These are phyloP conservation scores for Boletales sp. DNA, from an alignment of 768 basidiomycete genomes.

Conservation along the genomic window DNA sequence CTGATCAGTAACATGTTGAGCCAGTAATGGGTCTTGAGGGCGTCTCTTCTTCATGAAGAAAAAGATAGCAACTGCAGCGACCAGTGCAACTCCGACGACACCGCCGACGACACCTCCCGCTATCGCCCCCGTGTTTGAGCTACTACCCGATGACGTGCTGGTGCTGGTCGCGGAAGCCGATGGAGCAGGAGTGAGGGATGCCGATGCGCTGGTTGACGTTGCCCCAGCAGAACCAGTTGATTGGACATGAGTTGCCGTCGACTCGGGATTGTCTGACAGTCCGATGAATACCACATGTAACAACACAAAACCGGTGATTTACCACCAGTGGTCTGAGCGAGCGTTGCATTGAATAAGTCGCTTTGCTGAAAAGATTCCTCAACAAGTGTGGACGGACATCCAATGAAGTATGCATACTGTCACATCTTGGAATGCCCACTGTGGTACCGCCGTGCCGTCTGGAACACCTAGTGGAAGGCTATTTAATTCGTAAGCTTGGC, in stretches of 20 bases:
- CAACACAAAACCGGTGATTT: not conserved
- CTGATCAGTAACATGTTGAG: not conserved
- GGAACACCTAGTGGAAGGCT: constrained; percentile 53
- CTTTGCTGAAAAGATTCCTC: constrained; percentile 24
- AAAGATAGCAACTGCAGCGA: constrained; percentile 40
- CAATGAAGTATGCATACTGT: constrained; percentile 29
- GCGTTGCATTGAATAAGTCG: constrained; percentile 37
- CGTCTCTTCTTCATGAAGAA: constrained; percentile 31
- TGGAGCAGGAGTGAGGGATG: constrained; percentile 13
- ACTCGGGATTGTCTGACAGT: constrained; percentile 40
- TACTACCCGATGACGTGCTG: constrained; percentile 5
- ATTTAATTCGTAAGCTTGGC: not conserved
- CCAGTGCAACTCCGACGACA: constrained; percentile 45
- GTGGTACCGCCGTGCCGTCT: constrained; percentile 46
- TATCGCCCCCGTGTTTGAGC: constrained; percentile 49
- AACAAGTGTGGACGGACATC: not conserved
- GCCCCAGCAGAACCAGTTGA: constrained; percentile 18
- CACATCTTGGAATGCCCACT: constrained; percentile 62
- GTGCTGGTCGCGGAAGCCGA: constrained; percentile 1
- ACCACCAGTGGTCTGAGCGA: constrained; percentile 35
- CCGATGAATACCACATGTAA: not conserved
- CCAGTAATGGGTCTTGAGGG: constrained; percentile 10
- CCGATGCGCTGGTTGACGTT: constrained; percentile 13
- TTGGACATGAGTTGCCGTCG: constrained; percentile 34
- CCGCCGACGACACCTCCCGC: constrained; percentile 65